Conservation (phyloP, 1,139 yeast genomes). For the Meyerozyma sp. region DNA sequence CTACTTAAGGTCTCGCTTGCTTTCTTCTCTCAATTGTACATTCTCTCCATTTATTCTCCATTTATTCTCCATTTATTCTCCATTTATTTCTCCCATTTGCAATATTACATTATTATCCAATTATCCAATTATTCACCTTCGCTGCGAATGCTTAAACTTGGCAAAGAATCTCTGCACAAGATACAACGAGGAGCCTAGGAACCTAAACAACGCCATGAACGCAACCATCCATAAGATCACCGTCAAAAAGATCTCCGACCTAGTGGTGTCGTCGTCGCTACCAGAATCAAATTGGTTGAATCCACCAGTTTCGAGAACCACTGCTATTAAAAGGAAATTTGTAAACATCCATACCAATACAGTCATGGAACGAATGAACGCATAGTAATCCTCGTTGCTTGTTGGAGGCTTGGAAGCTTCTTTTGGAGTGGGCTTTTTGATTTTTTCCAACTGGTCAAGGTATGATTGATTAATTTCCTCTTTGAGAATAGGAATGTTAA, state of each 20-base stretch:
- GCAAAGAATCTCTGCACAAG: conserved; percentile 32
- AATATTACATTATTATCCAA: background rate
- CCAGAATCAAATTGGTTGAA: conserved; percentile 29
- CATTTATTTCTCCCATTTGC: background rate
- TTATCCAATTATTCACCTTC: background rate
- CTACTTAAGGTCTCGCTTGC: too few species aligned
- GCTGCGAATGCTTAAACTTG: conserved; percentile 1
- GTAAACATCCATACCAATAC: conserved; percentile 76
- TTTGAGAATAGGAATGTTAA: conserved; percentile 62
- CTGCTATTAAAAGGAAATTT: conserved; percentile 65
- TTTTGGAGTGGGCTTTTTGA: conserved; percentile 36
- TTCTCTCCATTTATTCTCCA: background rate
- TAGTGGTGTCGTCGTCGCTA: conserved; percentile 12
- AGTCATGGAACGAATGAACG: conserved; percentile 74
- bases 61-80: too few species aligned
- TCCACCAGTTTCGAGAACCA: conserved; percentile 70
- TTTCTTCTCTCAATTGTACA: background rate
- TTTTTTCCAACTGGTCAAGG: conserved; percentile 58
- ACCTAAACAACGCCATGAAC: conserved; percentile 67
- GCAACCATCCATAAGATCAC: conserved; percentile 81
- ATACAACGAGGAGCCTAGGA: conserved; percentile 62
- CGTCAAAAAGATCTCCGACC: conserved; percentile 53
- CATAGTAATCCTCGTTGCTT: conserved; percentile 64
- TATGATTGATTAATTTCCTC: conserved; percentile 60
- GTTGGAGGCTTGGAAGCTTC: conserved; percentile 31